Conservation (phyloP, 148 eudicot species). For the Cornus suecica region DNA sequence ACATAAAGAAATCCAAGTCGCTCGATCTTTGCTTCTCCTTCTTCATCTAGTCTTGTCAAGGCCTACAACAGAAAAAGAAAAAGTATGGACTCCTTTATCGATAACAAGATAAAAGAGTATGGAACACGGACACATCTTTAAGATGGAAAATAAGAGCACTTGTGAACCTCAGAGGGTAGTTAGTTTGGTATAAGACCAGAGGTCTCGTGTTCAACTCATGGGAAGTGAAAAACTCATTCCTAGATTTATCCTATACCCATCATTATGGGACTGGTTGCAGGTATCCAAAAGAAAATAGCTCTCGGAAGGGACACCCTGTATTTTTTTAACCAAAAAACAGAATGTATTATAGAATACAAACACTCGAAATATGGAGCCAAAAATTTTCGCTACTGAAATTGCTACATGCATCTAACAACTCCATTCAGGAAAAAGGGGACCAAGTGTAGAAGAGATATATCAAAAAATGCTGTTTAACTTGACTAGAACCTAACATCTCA, state of each 20-base stretch:
- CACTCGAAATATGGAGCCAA: not conserved
- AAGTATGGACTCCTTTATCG: conserved; percentile 40
- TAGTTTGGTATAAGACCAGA: too few relatives aligned
- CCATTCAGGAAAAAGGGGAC: not conserved
- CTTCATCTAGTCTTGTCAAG: conserved; percentile 81
- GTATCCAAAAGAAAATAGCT: too few relatives aligned
- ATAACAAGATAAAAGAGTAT: conserved; percentile 21
- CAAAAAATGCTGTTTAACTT: conserved; percentile 3
- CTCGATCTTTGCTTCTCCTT: conserved; percentile 18
- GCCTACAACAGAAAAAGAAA: conserved; percentile 65
- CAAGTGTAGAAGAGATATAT: not conserved
- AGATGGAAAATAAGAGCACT: conserved; percentile 1
- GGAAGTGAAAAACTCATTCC: too few relatives aligned
- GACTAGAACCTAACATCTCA: not conserved
- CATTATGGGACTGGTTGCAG: too few relatives aligned
- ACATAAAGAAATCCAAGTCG: not conserved
- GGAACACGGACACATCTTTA: conserved; percentile 16
- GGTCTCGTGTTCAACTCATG: too few relatives aligned
- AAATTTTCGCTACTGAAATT: not conserved
- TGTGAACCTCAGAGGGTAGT: too few relatives aligned
- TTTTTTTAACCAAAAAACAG: not conserved
- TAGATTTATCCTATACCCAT: too few relatives aligned
- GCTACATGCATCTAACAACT: not conserved
- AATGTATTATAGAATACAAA: conserved; percentile 11
- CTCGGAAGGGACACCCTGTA: too few relatives aligned